Evolutionary conservation across 106 monocot species (phyloP).

Genomic region (Dioscorea alata): DNA sequence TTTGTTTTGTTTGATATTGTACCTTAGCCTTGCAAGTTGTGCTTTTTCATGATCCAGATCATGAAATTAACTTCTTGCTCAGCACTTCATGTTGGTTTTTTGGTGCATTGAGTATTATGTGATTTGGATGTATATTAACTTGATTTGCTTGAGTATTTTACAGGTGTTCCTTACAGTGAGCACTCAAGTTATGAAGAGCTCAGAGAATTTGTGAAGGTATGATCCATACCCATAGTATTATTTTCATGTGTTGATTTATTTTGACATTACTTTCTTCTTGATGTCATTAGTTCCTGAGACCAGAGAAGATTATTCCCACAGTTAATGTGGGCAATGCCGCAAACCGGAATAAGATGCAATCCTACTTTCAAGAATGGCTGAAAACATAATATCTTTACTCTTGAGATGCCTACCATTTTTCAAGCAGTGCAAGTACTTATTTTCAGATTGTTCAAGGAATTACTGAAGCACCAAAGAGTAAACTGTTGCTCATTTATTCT

Average conservation of each 20-base stretch:
- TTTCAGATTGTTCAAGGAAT: no score
- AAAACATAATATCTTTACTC: background rate
- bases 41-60: no score
- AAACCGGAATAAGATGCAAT: slow-evolving; percentile 57
- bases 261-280: background rate
- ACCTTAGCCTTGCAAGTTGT: no score
- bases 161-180: slow-evolving; percentile 79
- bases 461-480: no score
- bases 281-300: slow-evolving; percentile 48
- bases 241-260: background rate
- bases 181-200: slow-evolving; percentile 73
- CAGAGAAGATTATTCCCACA: slow-evolving; percentile 64
- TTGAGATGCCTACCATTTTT: slow-evolving; percentile 1
- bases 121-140: no score
- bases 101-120: no score
- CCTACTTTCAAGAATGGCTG: slow-evolving; percentile 52
- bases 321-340: slow-evolving; percentile 52
- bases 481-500: no score
- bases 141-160: background rate
- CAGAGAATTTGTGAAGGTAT: slow-evolving; percentile 60
- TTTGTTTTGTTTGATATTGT: no score
- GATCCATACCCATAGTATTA: background rate
- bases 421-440: background rate
- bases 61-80: background rate
- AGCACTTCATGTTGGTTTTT: background rate